Base-by-base conservation (phyloP, 345 rosid species). In the Melaleuca alternifolia region DNA sequence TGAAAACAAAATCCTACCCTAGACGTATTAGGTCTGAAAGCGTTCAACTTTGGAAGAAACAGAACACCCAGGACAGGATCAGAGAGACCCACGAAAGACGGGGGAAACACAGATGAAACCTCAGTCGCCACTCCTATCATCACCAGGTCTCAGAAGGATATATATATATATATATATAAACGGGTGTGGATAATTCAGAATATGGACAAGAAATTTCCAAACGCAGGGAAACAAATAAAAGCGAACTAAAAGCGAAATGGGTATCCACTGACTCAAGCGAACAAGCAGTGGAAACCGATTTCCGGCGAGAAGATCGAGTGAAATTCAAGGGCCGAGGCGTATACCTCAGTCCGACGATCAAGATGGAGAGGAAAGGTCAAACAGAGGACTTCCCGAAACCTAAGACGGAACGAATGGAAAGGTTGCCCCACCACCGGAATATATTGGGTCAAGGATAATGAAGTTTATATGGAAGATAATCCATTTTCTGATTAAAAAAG, bases 181-280 rank as follows among this genome's bases (percentile, higher is more conserved):
- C 41, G 77, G 37, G 79, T 15, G 52, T 79, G 92, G 96, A 94
- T 93, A 92, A 90, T 53, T 59, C 90, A 84, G 87, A 88, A 65
- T 86, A 90, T 85, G 92, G 93, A 84, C 92, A 87, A 84, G 85
- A 92, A 89, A 91, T 86, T 76, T 87, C 81, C 87, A 65, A 50
- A 82, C 5, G 83, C 84, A 61, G 77, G 54, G 61, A 46, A 33
- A 76, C 61, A 65, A 59, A 79, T 85, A 41, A 59, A 26, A 24
- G 51, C 33, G 56, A 87, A 87, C 83, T 71, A 84, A 88, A 85
- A 50, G 15, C 24, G 24, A 24, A 50, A 50, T 14, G 51, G 16
- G 79, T 33, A 26, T 44, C n/a, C 54, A 28, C 26, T 18, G 51
- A 51, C 50, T 51, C 53, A 13, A n/a, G 51, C 54, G 48, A 30